These are phyloP conservation scores for Talaromyces sp. DNA, from an alignment of 2,329 filamentous ascomycete species.

Conservation along the genomic window DNA sequence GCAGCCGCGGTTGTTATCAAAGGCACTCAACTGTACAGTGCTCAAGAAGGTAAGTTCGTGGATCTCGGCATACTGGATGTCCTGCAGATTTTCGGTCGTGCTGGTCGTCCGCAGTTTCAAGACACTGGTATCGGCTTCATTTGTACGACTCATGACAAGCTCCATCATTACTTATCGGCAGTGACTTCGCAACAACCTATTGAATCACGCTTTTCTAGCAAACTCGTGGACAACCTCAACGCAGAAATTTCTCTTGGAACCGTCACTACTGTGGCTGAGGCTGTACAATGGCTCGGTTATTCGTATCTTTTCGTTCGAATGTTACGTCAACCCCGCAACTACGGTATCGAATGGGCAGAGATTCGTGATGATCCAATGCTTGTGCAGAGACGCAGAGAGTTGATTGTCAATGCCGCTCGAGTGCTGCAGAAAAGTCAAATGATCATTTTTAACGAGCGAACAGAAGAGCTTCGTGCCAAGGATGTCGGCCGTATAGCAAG, in stretches of 20 bases:
- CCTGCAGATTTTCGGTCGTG: conserved; percentile 96
- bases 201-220: conserved; percentile 91
- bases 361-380: conserved; percentile 82
- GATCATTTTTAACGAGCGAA: conserved; percentile 96
- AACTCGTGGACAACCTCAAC: conserved; percentile 93
- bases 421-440: conserved; percentile 92
- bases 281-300: conserved; percentile 95
- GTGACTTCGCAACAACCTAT: conserved; percentile 96
- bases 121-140: conserved; percentile 98
- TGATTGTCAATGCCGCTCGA: conserved; percentile 83
- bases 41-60: conserved; percentile 93
- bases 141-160: conserved; percentile 90
- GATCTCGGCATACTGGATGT: conserved; percentile 96
- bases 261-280: conserved; percentile 89
- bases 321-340: conserved; percentile 84
- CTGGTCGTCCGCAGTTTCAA: conserved; percentile 94
- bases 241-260: conserved; percentile 92
- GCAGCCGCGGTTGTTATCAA: conserved; percentile 97
- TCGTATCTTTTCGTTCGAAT: conserved; percentile 97
- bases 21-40: conserved; percentile 93
- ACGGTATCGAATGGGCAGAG: conserved; percentile 94
- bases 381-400: conserved; percentile 76
- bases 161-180: conserved; percentile 84
- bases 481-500: conserved; percentile 95
- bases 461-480: conserved; percentile 88